These are phyloP conservation scores for Hanseniaspora guilliermondii DNA, from an alignment of 805 yeast species.

Conservation along the genomic window DNA sequence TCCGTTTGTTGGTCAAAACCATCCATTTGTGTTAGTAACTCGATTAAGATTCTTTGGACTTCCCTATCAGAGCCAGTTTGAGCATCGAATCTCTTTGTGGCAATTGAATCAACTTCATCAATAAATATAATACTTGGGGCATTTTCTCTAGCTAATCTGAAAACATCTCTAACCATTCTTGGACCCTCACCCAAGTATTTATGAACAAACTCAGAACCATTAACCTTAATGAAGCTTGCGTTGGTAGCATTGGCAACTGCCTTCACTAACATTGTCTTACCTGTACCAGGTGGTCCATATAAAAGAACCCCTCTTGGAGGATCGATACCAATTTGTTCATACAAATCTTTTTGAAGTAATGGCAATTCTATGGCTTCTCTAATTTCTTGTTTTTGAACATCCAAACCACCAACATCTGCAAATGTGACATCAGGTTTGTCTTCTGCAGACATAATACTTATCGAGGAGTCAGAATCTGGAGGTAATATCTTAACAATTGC, in stretches of 20 bases:
- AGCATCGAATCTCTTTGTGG: constrained; percentile 97
- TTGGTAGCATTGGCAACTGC: constrained; percentile 96
- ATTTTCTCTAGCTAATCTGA: constrained; percentile 92
- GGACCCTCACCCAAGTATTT: constrained; percentile 99
- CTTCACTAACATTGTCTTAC: constrained; percentile 96
- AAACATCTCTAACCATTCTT: constrained; percentile 97
- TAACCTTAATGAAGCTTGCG: constrained; percentile 91
- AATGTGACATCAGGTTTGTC: constrained; percentile 88
- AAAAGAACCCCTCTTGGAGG: constrained; percentile 96
- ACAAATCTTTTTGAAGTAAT: constrained; percentile 85
- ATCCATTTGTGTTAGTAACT: constrained; percentile 95
- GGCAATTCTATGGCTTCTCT: constrained; percentile 98
- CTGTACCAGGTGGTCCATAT: constrained; percentile 99
- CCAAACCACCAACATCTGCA: constrained; percentile 97
- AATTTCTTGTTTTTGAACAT: constrained; percentile 98
- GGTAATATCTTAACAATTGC: constrained; percentile 95
- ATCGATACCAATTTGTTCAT: constrained; percentile 94
- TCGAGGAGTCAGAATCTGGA: constrained; percentile 95
- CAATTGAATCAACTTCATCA: constrained; percentile 98
- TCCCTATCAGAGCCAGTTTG: constrained; percentile 99
- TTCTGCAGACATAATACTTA: constrained; percentile 85
- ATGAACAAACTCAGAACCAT: constrained; percentile 96
- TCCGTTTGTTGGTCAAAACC: constrained; percentile 93
- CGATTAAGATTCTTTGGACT: constrained; percentile 94
- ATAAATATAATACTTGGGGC: constrained; percentile 94